Evolutionary conservation across 768 basidiomycete genomes (phyloP).

Genomic region (Auriscalpium microsporum): DNA sequence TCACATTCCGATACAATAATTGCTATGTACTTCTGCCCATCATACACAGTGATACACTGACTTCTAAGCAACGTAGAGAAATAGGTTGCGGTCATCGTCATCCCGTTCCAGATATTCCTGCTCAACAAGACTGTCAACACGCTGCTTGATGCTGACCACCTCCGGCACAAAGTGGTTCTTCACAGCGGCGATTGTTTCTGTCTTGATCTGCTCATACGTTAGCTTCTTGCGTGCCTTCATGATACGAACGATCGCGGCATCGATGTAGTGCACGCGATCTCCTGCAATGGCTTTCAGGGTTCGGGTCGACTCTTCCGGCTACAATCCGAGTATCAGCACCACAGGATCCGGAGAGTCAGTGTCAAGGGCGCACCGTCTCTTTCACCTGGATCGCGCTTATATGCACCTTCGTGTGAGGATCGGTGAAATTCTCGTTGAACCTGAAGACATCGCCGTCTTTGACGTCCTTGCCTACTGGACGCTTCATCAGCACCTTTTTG

Average conservation of each 20-base stretch:
- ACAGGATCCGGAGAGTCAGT: not conserved
- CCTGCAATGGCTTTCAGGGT: constrained; percentile 81
- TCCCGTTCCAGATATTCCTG: constrained; percentile 79
- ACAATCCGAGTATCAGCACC: not conserved
- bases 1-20: too few relatives aligned
- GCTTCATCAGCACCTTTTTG: constrained; percentile 79
- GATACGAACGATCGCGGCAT: constrained; percentile 93
- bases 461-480: constrained; percentile 72
- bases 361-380: constrained; percentile 56
- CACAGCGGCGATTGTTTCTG: constrained; percentile 79
- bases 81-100: constrained; percentile 58
- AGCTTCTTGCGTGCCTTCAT: constrained; percentile 93
- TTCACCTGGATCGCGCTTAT: constrained; percentile 96
- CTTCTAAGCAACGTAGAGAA: constrained; percentile 61
- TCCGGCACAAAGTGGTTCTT: constrained; percentile 82
- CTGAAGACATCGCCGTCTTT: constrained; percentile 65
- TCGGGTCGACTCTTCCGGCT: constrained; percentile 80
- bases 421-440: constrained; percentile 78
- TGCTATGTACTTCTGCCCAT: too few relatives aligned
- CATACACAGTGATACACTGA: too few relatives aligned
- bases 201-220: constrained; percentile 68
- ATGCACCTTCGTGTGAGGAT: constrained; percentile 70
- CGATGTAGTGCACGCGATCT: constrained; percentile 78
- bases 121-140: constrained; percentile 77
- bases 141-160: constrained; percentile 76